Base-by-base conservation (phyloP, 306 rosid species). In the Amphicarpaea edgeworthii region DNA sequence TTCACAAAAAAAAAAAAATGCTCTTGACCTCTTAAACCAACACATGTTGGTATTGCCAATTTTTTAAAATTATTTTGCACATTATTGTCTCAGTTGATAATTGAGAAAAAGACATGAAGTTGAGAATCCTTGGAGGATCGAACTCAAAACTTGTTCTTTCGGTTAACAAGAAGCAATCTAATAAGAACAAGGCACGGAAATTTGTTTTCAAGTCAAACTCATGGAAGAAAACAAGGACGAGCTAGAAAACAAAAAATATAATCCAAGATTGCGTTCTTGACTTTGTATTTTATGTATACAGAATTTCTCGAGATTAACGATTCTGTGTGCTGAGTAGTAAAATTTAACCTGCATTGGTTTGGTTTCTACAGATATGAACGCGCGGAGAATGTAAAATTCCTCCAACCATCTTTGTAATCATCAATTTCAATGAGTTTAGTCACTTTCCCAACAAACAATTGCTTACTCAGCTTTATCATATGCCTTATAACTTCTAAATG, bases 241-340 rank as follows among this genome's bases (percentile, higher is more conserved):
- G 41, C 20, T 34, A 17, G 21, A 57, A 47, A 28, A 76, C 12
- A 82, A 16, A 42, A 37, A 7, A 38, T n/a, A 54, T 43, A 3
- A 51, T 53, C 26, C 30, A 5, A 63, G 7, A 24, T 10, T 43
- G 10, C 10, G 7, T 4, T 30, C 50, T 17, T 2, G 17, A 32
- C 26, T 63, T 63, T 37, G 38, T 54, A 37, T 67, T 38, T 64
- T 14, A 51, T 43, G 20, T 15, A 51, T 21, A 37, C 17, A 12
- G 16, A 60, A 64, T 79, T 79, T 77, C 62, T 79, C 15, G 79
- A 57, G 47, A 58, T 49, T 64, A 40, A 70, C 79, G 53, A 75
- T 17, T 53, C 20, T 6, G 71, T 57, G 28, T n/a, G 53, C 12
- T 45, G 38, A 70, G 34, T 28, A 42, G 26, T 32, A 53, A 12